A percentile compares a stretch with the other conserved stretches of the same genome.
Evolutionary conservation across 768 basidiomycete species (phyloP).

Genomic region (Suillus subaureus): DNA sequence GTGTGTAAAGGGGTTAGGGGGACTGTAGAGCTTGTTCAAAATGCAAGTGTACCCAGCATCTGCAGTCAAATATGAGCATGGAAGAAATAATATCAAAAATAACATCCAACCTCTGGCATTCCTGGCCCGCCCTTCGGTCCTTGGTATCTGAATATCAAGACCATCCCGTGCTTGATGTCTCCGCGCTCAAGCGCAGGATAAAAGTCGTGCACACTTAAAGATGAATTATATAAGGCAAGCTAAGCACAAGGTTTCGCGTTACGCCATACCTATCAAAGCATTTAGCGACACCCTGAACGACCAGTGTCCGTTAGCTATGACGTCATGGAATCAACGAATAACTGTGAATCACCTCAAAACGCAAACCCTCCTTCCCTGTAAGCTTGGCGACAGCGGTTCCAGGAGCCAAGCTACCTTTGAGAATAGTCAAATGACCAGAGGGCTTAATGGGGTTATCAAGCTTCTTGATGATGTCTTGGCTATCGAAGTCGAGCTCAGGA

Average conservation of each 20-base stretch:
- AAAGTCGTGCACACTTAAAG: slow-evolving; percentile 61
- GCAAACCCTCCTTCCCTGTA: slow-evolving; percentile 88
- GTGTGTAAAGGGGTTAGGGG: slow-evolving; percentile 15
- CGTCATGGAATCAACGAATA: background rate
- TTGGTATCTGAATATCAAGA: slow-evolving; percentile 85
- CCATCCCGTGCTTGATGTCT: slow-evolving; percentile 73
- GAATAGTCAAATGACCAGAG: slow-evolving; percentile 85
- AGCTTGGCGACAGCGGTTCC: slow-evolving; percentile 89
- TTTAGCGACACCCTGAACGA: slow-evolving; percentile 64
- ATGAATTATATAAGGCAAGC: background rate
- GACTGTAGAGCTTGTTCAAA: background rate
- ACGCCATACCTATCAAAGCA: slow-evolving; percentile 68
- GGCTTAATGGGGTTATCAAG: slow-evolving; percentile 81
- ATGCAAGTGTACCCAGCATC: slow-evolving; percentile 44
- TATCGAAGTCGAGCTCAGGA: slow-evolving; percentile 65
- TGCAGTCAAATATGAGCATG: slow-evolving; percentile 19
- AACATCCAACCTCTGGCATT: slow-evolving; percentile 71
- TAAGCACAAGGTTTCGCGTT: background rate
- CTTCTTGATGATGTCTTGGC: slow-evolving; percentile 75
- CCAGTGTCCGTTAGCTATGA: slow-evolving; percentile 10
- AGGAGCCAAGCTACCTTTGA: slow-evolving; percentile 88
- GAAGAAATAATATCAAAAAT: background rate
- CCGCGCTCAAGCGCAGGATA: slow-evolving; percentile 74
- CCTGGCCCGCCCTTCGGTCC: slow-evolving; percentile 92
- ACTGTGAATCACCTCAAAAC: slow-evolving; percentile 63